Evolutionary conservation across 345 rosid genomes (phyloP), one percentile per base, ranked within the genome.

Genomic region (Sisymbrium irio): DNA sequence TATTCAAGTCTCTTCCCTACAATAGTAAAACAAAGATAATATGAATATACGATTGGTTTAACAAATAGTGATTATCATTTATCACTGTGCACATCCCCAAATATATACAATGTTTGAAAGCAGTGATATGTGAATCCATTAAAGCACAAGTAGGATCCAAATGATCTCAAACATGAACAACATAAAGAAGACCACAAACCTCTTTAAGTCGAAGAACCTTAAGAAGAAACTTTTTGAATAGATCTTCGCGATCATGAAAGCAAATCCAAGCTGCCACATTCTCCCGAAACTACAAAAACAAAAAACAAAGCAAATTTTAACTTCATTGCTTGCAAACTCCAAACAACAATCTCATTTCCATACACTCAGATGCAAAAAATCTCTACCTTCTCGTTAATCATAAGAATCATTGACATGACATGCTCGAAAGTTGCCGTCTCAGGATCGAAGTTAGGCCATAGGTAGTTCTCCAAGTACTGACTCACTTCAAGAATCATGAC

Each of bases 401-500:
- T 95, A 62, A 95, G 90, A 63, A 92, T 89, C 97, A 95, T 89
- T 13, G 97, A 95, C 96, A 95, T 95, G 5, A 89, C 89, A 75
- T 95, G 99, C 89, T 95, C 97, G 60, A 87, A 92, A 4, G 92
- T 80, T 0, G 96, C 93, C 0, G 90, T 82, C 72, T 84, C 90
- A 0, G 92, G 80, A 2, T 89, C 94, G 58, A 92, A 95, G 80
- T 92, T 90, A 10, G 97, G 99, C 99, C 98, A 92, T 6, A 90
- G 81, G 75, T 87, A 92, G 46, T 95, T 95, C 89, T 92, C 98
- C 87, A 95, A 77, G 64, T 95, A 95, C 87, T 87, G 98, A 59
- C 97, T 95, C 39, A 95, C 99, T 74, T 95, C 99, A 79, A 95
- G 61, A 71, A 95, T 83, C 99, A 92, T 95, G 49, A 95, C 99